Conservation (phyloP, 2,329 filamentous ascomycete species). For the Scedosporium aurantiacum region DNA sequence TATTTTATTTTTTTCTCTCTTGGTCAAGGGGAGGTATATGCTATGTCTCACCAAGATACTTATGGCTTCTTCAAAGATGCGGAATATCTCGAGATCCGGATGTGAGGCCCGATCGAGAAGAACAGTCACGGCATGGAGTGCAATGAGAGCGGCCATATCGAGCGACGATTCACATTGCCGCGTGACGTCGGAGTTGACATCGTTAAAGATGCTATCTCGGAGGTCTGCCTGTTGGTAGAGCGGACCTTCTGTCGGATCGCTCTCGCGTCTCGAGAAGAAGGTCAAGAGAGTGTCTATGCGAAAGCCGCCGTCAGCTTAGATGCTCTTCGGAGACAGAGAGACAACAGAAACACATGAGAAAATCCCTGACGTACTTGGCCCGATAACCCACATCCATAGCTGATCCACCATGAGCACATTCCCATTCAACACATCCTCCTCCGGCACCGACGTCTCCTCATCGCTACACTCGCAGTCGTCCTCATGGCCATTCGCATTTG, state of each 20-base stretch:
- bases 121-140: constrained; percentile 50
- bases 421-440: constrained; percentile 32
- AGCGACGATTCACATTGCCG: constrained; percentile 50
- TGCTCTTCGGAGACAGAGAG: fast-evolving
- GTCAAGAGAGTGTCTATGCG: constrained; percentile 36
- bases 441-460: constrained; percentile 24
- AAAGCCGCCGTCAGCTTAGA: neutral
- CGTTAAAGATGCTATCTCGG: constrained; percentile 53
- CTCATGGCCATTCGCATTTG: neutral
- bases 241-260: constrained; percentile 41
- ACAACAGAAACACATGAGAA: neutral
- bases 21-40: neutral
- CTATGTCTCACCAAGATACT: constrained; percentile 40
- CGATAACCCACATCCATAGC: constrained; percentile 50
- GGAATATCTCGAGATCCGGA: constrained; percentile 50
- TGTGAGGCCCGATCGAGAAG: constrained; percentile 49
- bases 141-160: constrained; percentile 51
- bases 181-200: constrained; percentile 53
- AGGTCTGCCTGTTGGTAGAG: constrained; percentile 50
- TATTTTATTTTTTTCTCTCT: neutral
- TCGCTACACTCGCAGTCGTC: constrained; percentile 10
- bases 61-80: constrained; percentile 56
- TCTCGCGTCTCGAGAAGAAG: constrained; percentile 45
- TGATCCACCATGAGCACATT: constrained; percentile 59
- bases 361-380: constrained; percentile 30